Percentiles rank a stretch among this genome's conserved stretches.
Evolutionary conservation across 1,284 basidiomycete species (phyloP).

Genomic region (Trichosporon sp.): DNA sequence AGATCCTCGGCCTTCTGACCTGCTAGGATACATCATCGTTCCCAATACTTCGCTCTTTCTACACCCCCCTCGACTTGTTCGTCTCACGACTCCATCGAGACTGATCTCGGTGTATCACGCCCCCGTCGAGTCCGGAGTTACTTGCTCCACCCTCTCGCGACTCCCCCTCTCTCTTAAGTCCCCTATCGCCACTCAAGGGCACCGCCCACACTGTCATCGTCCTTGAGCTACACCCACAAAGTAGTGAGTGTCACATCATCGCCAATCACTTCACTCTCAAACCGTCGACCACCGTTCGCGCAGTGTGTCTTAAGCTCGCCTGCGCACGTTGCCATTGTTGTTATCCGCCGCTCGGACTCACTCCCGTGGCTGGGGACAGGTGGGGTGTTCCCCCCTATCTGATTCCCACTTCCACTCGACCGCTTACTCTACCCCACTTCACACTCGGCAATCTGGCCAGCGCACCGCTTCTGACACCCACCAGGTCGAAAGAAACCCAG

Average conservation of each 20-base stretch:
- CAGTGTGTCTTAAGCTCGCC: background rate
- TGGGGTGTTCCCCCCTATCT: background rate
- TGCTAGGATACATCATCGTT: conserved; percentile 17
- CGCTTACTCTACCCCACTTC: background rate
- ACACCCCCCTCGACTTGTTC: conserved; percentile 20
- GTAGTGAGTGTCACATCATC: conserved; percentile 13
- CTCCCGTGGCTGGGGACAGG: conserved; percentile 1
- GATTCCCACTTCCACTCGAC: background rate
- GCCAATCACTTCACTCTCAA: conserved; percentile 63
- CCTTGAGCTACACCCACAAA: background rate
- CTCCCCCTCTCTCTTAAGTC: background rate
- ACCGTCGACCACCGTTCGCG: background rate
- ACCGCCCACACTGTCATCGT: background rate
- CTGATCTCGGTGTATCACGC: background rate
- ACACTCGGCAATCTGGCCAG: background rate
- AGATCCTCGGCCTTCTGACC: background rate
- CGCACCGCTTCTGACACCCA: background rate
- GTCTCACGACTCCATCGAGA: background rate
- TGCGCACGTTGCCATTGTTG: background rate
- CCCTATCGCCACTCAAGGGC: conserved; percentile 10
- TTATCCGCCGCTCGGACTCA: background rate
- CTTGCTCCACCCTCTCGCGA: background rate
- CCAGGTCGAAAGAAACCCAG: conserved; percentile 10
- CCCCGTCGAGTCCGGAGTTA: background rate
- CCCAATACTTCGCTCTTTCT: conserved; percentile 16